A percentile compares a stretch with the other conserved stretches of the same genome.
Conservation (phyloP, 2,329 filamentous ascomycete species). For the Claviceps quebecensis region DNA sequence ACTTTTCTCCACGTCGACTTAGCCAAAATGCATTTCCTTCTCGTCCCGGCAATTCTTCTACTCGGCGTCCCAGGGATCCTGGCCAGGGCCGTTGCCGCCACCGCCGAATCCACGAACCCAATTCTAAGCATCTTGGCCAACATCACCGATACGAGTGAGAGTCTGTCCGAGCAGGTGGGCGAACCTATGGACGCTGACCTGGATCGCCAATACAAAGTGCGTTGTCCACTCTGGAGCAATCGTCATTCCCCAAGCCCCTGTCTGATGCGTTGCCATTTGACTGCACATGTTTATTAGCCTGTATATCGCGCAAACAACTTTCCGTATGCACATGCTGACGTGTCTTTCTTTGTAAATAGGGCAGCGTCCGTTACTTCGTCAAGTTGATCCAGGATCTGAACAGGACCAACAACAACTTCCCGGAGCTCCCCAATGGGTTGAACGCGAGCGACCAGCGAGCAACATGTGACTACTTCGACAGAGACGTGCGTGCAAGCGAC, state of each 20-base stretch:
- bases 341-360: neutral
- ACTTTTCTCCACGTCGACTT: neutral
- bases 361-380: neutral
- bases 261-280: too few relatives aligned
- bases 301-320: too few relatives aligned
- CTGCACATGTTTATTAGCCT: too few relatives aligned
- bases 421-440: neutral
- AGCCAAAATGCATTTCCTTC: neutral
- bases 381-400: neutral
- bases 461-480: neutral
- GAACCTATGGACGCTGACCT: neutral
- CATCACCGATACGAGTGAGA: neutral
- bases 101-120: neutral
- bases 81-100: neutral
- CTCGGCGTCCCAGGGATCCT: neutral
- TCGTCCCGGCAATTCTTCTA: neutral
- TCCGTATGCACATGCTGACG: neutral
- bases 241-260: too few relatives aligned
- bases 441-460: neutral
- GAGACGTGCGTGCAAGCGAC: neutral
- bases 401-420: neutral
- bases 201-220: neutral
- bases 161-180: neutral
- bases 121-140: neutral
- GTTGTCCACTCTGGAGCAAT: too few relatives aligned